Base-by-base conservation (phyloP, 768 basidiomycete species). In the Trametes coccinea region DNA sequence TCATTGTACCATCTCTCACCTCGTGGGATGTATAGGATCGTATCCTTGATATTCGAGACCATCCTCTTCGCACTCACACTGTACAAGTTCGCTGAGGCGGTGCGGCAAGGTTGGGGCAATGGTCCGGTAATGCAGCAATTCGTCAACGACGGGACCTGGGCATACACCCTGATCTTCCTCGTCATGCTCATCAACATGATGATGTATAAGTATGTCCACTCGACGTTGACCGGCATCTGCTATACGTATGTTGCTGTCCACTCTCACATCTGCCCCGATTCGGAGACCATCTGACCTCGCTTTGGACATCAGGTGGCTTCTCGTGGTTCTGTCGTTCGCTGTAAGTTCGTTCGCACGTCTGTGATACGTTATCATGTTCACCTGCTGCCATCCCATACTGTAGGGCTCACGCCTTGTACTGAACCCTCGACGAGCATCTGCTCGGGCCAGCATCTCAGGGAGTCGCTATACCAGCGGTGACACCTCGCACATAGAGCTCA, bases 111-210 rank as follows among this genome's bases (percentile, higher is more conserved):
- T 2, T 71, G 70, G 69, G 69, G 67, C 9, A 62, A 63, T 11
- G 59, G 65, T 5, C 66, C 66, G 3, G 62, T 71, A n/a, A 63
- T 71, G 66, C 58, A 60, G 29, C 64, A 67, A 34, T 69, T 70
- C 62, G 62, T 69, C 11, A 43, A 62, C 4, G 70, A 71, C 54
- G 70, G 70, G 16, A 71, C 70, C 2, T 71, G 70, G 70, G 70
- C 70, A 10, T 71, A 67, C 53, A 56, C 67, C 6, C 67, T 71
- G 17, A 66, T 71, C 48, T 71, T 71, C 59, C 31, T 69, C 61
- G 47, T 47, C 43, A 57, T 71, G 70, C 66, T 68, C 52, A 47
- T 69, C 33, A 71, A 71, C 51, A 60, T 69, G 43, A 56, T 69
- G 53, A 46, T 71, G 4, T 71, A 71, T 59, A 63, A 66, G 37